Evolutionary conservation across 768 basidiomycete genomes (phyloP).

Genomic region (Suillus subaureus): DNA sequence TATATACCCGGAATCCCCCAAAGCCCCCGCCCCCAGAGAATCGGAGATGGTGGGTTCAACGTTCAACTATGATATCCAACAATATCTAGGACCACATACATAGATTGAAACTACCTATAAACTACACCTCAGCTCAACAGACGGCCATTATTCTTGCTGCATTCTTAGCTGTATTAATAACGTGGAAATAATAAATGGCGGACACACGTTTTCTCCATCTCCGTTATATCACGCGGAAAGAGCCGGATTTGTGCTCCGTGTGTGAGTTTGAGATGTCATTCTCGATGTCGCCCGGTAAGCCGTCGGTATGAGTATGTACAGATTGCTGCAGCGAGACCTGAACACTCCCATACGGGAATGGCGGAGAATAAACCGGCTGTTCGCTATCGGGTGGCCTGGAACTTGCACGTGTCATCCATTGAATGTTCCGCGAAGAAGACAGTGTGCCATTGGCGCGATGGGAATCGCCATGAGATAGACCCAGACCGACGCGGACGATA

Average conservation of each 20-base stretch:
- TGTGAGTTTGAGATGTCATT: background rate
- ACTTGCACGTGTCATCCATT: background rate
- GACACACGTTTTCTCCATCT: background rate
- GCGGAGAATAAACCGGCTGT: background rate
- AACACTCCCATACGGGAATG: constrained; percentile 12
- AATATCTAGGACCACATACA: background rate
- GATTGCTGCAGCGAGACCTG: constrained; percentile 11
- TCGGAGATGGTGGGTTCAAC: background rate
- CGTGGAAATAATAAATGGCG: too few species aligned
- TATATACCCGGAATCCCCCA: background rate
- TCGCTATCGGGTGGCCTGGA: background rate
- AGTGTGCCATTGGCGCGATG: background rate
- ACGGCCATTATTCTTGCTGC: background rate
- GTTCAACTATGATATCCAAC: background rate
- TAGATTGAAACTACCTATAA: background rate
- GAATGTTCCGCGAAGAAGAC: constrained; percentile 7
- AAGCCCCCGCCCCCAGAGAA: background rate
- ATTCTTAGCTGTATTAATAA: background rate
- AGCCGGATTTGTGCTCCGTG: background rate
- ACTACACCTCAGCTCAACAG: background rate
- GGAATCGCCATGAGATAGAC: constrained; percentile 22
- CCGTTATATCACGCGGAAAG: constrained; percentile 9
- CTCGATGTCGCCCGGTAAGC: background rate
- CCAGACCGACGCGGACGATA: constrained; percentile 28
- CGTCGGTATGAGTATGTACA: constrained; percentile 14